Percentiles rank a stretch among this genome's conserved stretches.
Conservation (phyloP, 1,139 yeast species). For the Geotrichum macrosporum region DNA sequence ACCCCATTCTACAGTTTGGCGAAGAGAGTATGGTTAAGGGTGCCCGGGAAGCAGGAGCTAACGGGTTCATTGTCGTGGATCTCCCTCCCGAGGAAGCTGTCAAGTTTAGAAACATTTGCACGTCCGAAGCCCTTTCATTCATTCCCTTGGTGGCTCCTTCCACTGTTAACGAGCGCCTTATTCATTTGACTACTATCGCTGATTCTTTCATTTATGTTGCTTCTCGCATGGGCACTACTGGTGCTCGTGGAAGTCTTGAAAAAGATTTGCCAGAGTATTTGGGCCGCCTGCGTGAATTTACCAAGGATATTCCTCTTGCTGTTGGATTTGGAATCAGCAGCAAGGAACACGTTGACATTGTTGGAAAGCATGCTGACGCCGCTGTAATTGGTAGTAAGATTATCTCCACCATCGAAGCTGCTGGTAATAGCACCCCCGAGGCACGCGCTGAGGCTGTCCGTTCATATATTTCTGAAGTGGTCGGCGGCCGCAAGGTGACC, state of each 20-base stretch:
- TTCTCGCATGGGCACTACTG: slow-evolving; percentile 97
- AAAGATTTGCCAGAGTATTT: slow-evolving; percentile 64
- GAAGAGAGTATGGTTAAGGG: slow-evolving; percentile 77
- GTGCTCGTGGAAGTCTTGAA: slow-evolving; percentile 68
- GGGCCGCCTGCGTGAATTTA: slow-evolving; percentile 65
- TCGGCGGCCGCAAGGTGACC: slow-evolving; percentile 53
- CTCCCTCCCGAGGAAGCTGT: slow-evolving; percentile 97
- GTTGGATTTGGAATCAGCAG: slow-evolving; percentile 97
- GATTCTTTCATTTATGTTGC: slow-evolving; percentile 95
- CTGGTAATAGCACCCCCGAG: slow-evolving; percentile 48
- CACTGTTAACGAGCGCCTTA: slow-evolving; percentile 83
- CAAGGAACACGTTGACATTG: slow-evolving; percentile 79
- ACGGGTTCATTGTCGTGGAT: slow-evolving; percentile 91
- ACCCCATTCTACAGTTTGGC: slow-evolving; percentile 87
- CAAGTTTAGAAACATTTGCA: slow-evolving; percentile 70
- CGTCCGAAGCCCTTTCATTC: slow-evolving; percentile 67
- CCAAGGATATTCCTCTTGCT: slow-evolving; percentile 78
- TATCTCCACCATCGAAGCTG: slow-evolving; percentile 54
- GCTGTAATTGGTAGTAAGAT: slow-evolving; percentile 92
- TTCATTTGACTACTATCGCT: slow-evolving; percentile 74
- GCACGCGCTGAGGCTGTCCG: slow-evolving; percentile 58
- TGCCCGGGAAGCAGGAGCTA: slow-evolving; percentile 82
- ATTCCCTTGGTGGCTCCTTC: slow-evolving; percentile 96
- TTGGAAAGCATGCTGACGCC: slow-evolving; percentile 78
- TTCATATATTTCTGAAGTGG: slow-evolving; percentile 62